These are phyloP conservation scores for Kazachstania kunashirensis DNA, from an alignment of 805 yeast species.

Conservation along the genomic window DNA sequence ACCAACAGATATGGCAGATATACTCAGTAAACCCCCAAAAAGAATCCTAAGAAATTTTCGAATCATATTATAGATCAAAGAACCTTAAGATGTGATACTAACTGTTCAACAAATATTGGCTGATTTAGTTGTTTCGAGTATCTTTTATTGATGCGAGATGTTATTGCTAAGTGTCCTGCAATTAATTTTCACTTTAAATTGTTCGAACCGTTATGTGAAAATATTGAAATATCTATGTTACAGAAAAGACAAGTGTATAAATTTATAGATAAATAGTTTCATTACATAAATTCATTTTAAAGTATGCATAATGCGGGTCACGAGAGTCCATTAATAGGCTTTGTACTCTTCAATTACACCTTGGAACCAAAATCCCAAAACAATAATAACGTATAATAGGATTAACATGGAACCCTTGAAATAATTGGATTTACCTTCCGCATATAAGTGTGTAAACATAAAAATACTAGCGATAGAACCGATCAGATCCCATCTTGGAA, in stretches of 20 bases:
- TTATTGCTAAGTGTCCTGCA: no score
- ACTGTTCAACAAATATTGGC: no score
- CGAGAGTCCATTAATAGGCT: neutral
- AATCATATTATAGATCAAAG: neutral
- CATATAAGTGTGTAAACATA: conserved; percentile 84
- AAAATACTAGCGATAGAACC: conserved; percentile 80
- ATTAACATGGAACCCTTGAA: conserved; percentile 89
- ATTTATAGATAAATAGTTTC: no score
- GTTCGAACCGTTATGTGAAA: no score
- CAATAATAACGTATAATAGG: conserved; percentile 62
- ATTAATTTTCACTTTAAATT: no score
- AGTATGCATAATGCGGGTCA: no score
- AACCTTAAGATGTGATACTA: no score
- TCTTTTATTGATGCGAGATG: no score
- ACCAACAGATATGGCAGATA: conserved; percentile 37
- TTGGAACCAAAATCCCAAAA: conserved; percentile 70
- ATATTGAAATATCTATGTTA: no score
- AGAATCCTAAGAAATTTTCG: conserved; percentile 28
- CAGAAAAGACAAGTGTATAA: no score
- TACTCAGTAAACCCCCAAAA: conserved; percentile 35
- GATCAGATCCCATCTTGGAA: conserved; percentile 92
- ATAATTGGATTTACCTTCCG: conserved; percentile 93
- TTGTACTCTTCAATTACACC: conserved; percentile 21
- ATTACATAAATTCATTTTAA: no score
- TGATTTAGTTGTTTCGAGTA: no score